Percentiles rank a stretch among this genome's conserved stretches.
These are phyloP conservation scores for Lineolata rhizophorae DNA, from an alignment of 495 filamentous ascomycete genomes.

Conservation along the genomic window DNA sequence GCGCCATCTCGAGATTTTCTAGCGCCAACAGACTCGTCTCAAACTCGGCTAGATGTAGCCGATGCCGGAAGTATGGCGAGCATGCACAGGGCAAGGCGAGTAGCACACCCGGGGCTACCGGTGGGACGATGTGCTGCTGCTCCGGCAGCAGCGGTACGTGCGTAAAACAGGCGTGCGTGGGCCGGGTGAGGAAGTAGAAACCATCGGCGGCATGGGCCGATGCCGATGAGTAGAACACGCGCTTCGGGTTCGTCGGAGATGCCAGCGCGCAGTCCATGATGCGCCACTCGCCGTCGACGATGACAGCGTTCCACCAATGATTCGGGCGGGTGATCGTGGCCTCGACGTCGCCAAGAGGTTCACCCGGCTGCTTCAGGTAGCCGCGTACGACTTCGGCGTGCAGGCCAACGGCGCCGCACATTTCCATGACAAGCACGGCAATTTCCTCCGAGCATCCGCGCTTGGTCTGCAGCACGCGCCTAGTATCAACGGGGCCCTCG, in stretches of 20 bases:
- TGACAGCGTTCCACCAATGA: conserved; percentile 96
- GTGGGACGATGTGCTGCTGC: conserved; percentile 84
- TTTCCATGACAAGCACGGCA: conserved; percentile 68
- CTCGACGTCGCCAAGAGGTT: conserved; percentile 49
- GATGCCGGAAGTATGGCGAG: conserved; percentile 71
- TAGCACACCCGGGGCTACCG: conserved; percentile 61
- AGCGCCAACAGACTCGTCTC: conserved; percentile 72
- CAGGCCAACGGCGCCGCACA: conserved; percentile 81
- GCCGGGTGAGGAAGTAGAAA: conserved; percentile 81
- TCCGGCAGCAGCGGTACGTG: conserved; percentile 68
- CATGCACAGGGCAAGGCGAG: conserved; percentile 67
- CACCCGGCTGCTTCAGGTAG: conserved; percentile 78
- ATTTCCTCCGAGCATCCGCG: conserved; percentile 82
- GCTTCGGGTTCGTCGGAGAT: conserved; percentile 66
- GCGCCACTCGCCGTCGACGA: conserved; percentile 88
- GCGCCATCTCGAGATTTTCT: conserved; percentile 80
- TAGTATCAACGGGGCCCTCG: conserved; percentile 51
- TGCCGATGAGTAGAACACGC: conserved; percentile 51
- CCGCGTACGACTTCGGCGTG: conserved; percentile 67
- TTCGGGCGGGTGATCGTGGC: conserved; percentile 44
- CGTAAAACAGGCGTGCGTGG: conserved; percentile 78
- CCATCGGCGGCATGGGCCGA: conserved; percentile 48
- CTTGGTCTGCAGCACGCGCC: conserved; percentile 61
- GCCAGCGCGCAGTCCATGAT: conserved; percentile 91
- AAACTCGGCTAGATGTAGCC: conserved; percentile 59